Evolutionary conservation across 345 rosid species (phyloP), one percentile per base, ranked within the genome.

Genomic region (Murraya paniculata): DNA sequence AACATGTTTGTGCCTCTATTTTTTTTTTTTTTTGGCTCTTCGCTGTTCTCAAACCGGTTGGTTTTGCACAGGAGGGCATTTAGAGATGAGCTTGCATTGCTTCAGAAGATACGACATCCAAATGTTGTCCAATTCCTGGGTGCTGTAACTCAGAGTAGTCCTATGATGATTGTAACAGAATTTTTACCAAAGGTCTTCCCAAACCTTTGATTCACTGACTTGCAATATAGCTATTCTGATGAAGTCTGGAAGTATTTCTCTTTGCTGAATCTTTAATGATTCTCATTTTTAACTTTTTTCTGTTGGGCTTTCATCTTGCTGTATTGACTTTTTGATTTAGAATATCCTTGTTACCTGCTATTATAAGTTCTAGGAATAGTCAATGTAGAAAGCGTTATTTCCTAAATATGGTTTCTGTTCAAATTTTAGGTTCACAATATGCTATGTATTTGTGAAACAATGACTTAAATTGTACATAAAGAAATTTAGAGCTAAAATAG

Each of bases 141-240:
- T 77, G 98, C 99, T 71, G 97, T 96, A 76, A 95, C 98, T 25
- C 99, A 92, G 79, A 96, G 87, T 85, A 93, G 92, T 77, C 98
- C 99, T 55, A 91, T 96, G 99, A 96, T 96, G 98, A 96, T 93
- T 81, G 98, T 96, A 65, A 96, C 92, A 21, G 99, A 93, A 81
- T 93, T 92, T 82, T 80, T 96, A 75, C 97, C 92, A 14, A 91
- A 93, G 97, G 98, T 95, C 62, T 66, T 74, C 65, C 61, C 68
- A 72, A 39, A 60, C 62, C 21, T 64, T 77, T 77, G 5, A 60
- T 73, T 74, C 58, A 31, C 48, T 75, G 38, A 13, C 57, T 53
- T 58, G 45, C 53, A 33, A 21, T 76, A 24, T 53, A 66, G 13
- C 30, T 45, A 38, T 36, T 59, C 27, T 22, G 19, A 18, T 14